Conservation (phyloP, 2,329 filamentous ascomycete genomes). For the Zymoseptoria crescenta region DNA sequence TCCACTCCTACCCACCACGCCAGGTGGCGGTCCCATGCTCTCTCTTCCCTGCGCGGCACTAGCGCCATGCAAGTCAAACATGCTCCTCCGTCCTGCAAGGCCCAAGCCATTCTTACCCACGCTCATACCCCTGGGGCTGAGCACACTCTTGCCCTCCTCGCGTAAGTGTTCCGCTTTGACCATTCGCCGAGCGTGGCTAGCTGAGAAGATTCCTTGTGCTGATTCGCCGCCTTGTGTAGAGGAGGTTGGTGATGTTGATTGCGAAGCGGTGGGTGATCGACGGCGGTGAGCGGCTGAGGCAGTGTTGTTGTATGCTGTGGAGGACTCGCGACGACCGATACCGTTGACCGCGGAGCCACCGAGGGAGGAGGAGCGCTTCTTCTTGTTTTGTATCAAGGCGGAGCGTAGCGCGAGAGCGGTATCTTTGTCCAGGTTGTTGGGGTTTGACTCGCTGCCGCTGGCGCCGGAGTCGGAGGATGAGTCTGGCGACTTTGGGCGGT, state of each 20-base stretch:
- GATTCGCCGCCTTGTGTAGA: conserved; percentile 31
- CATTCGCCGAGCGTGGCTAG: conserved; percentile 59
- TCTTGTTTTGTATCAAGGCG: conserved; percentile 42
- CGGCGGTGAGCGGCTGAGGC: conserved; percentile 37
- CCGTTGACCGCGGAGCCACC: conserved; percentile 20
- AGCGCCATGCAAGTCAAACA: conserved; percentile 5
- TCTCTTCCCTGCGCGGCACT: neutral
- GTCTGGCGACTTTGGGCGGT: conserved; percentile 1
- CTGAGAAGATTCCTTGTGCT: conserved; percentile 52
- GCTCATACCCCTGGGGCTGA: conserved; percentile 53
- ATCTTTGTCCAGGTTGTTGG: conserved; percentile 20
- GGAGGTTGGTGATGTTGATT: conserved; percentile 37
- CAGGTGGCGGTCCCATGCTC: neutral
- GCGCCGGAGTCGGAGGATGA: conserved; percentile 10
- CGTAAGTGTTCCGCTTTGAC: conserved; percentile 49
- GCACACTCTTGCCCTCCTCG: conserved; percentile 44
- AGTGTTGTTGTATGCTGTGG: conserved; percentile 10
- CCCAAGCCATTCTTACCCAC: conserved; percentile 47
- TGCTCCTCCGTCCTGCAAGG: conserved; percentile 31
- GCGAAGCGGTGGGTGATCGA: conserved; percentile 45
- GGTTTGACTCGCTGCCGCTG: conserved; percentile 10
- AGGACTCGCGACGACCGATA: conserved; percentile 32
- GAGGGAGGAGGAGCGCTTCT: conserved; percentile 34
- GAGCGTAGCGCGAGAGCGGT: conserved; percentile 28
- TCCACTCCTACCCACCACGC: neutral